Evolutionary conservation across 1,284 basidiomycete species (phyloP).

Genomic region (Malassezia equina): DNA sequence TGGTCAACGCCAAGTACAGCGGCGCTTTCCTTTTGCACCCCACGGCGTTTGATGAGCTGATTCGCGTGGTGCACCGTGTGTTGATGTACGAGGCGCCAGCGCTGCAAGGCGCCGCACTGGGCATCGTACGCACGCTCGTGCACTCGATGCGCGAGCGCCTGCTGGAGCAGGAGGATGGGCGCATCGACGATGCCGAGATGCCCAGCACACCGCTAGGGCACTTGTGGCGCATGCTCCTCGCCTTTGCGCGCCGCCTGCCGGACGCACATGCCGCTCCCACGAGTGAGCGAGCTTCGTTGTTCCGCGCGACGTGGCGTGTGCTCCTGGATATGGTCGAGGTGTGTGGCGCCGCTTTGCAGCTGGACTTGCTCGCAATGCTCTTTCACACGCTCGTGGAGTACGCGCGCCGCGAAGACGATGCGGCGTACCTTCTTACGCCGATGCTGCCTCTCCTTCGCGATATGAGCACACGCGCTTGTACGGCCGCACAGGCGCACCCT

Average conservation of each 20-base stretch:
- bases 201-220: slow-evolving; percentile 55
- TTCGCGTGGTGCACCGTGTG: slow-evolving; percentile 75
- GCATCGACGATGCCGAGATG: slow-evolving; percentile 5
- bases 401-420: slow-evolving; percentile 34
- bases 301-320: slow-evolving; percentile 60
- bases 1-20: slow-evolving; percentile 68
- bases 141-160: slow-evolving; percentile 53
- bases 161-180: slow-evolving; percentile 25
- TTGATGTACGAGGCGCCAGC: slow-evolving; percentile 70
- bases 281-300: slow-evolving; percentile 54
- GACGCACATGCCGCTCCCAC: not conserved
- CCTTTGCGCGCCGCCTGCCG: slow-evolving; percentile 51
- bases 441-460: slow-evolving; percentile 34
- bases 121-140: slow-evolving; percentile 61
- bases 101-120: slow-evolving; percentile 66
- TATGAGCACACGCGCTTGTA: slow-evolving; percentile 20
- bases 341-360: slow-evolving; percentile 56
- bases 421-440: slow-evolving; percentile 28
- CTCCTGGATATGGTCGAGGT: slow-evolving; percentile 59
- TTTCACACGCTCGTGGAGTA: slow-evolving; percentile 69
- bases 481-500: slow-evolving; percentile 31
- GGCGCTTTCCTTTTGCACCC: slow-evolving; percentile 67
- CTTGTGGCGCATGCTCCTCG: slow-evolving; percentile 66
- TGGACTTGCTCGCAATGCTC: slow-evolving; percentile 69
- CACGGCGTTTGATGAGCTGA: slow-evolving; percentile 78